Evolutionary conservation across 257 asterid genomes (phyloP).

Genomic region (Cynanchum wilfordii): DNA sequence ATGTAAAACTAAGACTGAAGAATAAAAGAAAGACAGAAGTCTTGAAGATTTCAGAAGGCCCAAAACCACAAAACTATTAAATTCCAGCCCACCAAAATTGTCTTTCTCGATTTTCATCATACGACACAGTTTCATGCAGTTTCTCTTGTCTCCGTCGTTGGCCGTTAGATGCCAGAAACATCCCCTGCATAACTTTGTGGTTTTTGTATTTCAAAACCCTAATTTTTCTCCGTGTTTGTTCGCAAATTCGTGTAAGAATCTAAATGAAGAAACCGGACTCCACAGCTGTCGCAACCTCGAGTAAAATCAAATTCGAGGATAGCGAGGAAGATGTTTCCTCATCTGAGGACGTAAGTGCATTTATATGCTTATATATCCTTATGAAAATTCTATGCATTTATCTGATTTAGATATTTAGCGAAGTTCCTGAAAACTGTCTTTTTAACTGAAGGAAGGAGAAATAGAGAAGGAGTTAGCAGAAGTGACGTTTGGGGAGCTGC

Average conservation of each 20-base stretch:
- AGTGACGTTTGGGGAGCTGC: conserved; percentile 87
- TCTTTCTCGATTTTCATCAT: not conserved
- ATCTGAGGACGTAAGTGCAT: conserved; percentile 50
- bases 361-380: not conserved
- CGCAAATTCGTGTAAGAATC: not conserved
- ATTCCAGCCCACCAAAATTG: not conserved
- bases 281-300: conserved; percentile 23
- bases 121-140: not conserved
- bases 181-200: not conserved
- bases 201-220: not conserved
- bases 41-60: not conserved
- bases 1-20: too few relatives aligned
- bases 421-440: not conserved
- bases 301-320: conserved; percentile 47
- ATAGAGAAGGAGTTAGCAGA: conserved; percentile 71
- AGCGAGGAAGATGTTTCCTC: conserved; percentile 28
- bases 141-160: not conserved
- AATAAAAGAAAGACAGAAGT: not conserved
- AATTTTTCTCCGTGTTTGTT: not conserved
- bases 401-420: not conserved
- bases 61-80: too few relatives aligned
- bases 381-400: not conserved
- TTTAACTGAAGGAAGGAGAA: conserved; percentile 41
- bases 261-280: conserved; percentile 8
- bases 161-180: not conserved